phyloP scores from a whole-genome alignment of 2,329 filamentous ascomycete species.

The Reticulascus tulasneorum region DNA sequence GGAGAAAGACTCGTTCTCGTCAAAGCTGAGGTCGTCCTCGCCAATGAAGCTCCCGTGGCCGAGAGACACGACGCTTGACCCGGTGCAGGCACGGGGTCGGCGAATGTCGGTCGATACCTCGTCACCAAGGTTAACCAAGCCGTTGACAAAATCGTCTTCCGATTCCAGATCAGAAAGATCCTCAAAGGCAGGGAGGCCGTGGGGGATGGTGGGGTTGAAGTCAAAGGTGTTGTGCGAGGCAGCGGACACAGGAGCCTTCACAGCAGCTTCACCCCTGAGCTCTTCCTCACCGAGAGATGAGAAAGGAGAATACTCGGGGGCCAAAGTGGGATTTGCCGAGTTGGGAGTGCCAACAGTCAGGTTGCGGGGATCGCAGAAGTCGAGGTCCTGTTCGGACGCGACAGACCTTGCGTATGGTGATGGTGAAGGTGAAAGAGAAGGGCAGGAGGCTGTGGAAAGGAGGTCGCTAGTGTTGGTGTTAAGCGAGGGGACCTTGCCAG shows the following conservation, averaged over 20 bases:
- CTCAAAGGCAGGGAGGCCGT: constrained; percentile 71
- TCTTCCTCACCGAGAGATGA: constrained; percentile 63
- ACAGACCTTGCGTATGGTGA: constrained; percentile 71
- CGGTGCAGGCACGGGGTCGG: constrained; percentile 65
- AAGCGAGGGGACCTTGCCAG: constrained; percentile 53
- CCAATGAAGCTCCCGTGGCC: constrained; percentile 76
- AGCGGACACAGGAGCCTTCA: constrained; percentile 40
- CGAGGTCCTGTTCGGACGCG: constrained; percentile 66
- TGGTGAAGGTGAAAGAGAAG: constrained; percentile 83
- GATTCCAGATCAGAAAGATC: constrained; percentile 87
- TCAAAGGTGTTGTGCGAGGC: constrained; percentile 43
- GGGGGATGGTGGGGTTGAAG: constrained; percentile 44
- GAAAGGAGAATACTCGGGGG: constrained; percentile 62
- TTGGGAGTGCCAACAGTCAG: constrained; percentile 63
- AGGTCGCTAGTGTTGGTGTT: constrained; percentile 64
- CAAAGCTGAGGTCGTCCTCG: constrained; percentile 71
- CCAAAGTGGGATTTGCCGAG: constrained; percentile 44
- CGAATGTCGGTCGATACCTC: constrained; percentile 55
- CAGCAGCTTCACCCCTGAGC: constrained; percentile 46
- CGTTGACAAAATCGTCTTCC: constrained; percentile 17
- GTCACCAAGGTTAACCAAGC: constrained; percentile 18
- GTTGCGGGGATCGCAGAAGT: constrained; percentile 90
- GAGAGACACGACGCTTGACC: constrained; percentile 62
- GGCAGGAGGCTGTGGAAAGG: constrained; percentile 71
- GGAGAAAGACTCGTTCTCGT: constrained; percentile 61